Conservation (phyloP, 148 eudicot genomes). For the Limonium bicolor region DNA sequence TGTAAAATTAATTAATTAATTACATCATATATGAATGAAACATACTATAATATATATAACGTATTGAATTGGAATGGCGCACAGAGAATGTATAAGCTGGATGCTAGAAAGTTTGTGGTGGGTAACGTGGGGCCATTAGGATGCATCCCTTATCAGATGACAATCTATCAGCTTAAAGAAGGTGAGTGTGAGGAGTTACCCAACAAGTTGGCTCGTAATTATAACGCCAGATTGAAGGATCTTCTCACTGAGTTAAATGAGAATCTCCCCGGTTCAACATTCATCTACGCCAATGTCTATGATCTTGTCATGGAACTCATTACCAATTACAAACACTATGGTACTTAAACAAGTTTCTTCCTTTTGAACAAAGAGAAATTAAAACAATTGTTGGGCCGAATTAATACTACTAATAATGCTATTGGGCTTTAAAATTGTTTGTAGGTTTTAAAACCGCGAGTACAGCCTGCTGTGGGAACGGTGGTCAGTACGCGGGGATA, state of each 20-base stretch:
- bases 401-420: background rate
- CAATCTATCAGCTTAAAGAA: constrained; percentile 54
- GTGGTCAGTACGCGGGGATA: constrained; percentile 88
- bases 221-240: constrained; percentile 58
- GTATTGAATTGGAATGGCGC: too few relatives aligned
- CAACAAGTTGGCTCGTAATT: constrained; percentile 65
- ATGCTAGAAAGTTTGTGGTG: constrained; percentile 76
- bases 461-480: constrained; percentile 86
- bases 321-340: constrained; percentile 61
- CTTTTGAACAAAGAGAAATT: too few relatives aligned
- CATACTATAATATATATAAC: too few relatives aligned
- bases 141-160: constrained; percentile 92
- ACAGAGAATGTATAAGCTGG: constrained; percentile 74
- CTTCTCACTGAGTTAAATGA: constrained; percentile 37
- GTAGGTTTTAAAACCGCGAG: constrained; percentile 77
- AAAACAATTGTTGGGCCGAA: too few relatives aligned
- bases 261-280: constrained; percentile 59
- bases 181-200: constrained; percentile 71
- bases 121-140: constrained; percentile 92
- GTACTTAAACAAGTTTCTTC: too few relatives aligned
- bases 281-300: constrained; percentile 75
- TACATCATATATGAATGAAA: too few relatives aligned
- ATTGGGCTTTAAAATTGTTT: background rate
- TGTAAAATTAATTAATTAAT: too few relatives aligned
- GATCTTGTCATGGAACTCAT: constrained; percentile 81